Evolutionary conservation across 176 grass and related monocot genomes (phyloP), one percentile per base, ranked within the genome.

Genomic region (Tuctoria greenei): DNA sequence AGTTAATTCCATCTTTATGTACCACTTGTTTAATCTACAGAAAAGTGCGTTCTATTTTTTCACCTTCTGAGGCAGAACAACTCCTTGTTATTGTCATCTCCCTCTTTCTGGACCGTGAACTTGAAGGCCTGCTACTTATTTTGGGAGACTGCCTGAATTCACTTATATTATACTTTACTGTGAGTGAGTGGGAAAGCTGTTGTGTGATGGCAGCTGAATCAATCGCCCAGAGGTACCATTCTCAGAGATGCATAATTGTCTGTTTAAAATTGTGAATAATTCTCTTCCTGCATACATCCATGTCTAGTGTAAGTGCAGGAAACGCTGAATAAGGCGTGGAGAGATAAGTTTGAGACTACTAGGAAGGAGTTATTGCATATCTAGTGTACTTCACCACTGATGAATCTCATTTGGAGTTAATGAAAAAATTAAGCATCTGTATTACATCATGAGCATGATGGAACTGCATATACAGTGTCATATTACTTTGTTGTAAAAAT

Each of bases 131-230:
- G 45, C 61, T 84, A 6, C 68, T 88, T 66, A 76, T 79, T 74
- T 73, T 94, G 83, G 88, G 79, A 40, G 91, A 83, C 27, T 88
- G 91, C 36, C 75, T 98, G 40, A 79, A 86, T 74, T 94, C 91
- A 24, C 79, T 94, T 56, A 75, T 94, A 78, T 40, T 74, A 38
- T 94, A 85, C 28, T 98, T 88, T 73, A 40, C 66, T 59, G 68
- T 64, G 44, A 79, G 49, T 70, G 91, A 98, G 83, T 98, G 95
- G 91, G 86, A 89, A 59, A 71, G 38, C 51, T 86, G 91, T 55
- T 88, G 84, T 72, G 64, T 85, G 20, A 84, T 41, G 67, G 95
- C 93, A 26, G 82, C 86, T 20, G 75, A 65, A 17, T 93, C 72
- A 41, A 80, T 98, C 69, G 77, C 91, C 71, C 59, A 38, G 67